A percentile compares a stretch with the other conserved stretches of the same genome.
Evolutionary conservation across 495 filamentous ascomycete species (phyloP).

Genomic region (Tuber brumale): DNA sequence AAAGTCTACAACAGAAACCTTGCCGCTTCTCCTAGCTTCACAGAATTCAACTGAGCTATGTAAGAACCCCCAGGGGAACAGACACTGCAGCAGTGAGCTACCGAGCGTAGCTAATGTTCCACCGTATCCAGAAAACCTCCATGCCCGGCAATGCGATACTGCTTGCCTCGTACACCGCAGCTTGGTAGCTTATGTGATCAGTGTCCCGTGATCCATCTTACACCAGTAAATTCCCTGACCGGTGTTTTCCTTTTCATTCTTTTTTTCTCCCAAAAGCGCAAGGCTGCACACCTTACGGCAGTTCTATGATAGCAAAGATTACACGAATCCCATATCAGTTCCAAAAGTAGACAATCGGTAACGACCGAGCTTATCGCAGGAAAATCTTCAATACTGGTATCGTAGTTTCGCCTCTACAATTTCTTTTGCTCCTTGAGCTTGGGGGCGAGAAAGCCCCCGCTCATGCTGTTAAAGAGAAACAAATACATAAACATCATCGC

Average conservation of each 20-base stretch:
- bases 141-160: too few relatives aligned
- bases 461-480: conserved; percentile 20
- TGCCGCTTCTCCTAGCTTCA: too few relatives aligned
- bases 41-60: too few relatives aligned
- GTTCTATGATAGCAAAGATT: not conserved
- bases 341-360: not conserved
- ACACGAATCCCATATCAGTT: not conserved
- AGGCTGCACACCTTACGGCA: not conserved
- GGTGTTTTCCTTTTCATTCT: not conserved
- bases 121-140: too few relatives aligned
- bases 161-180: too few relatives aligned
- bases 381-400: not conserved
- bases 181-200: not conserved
- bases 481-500: not conserved
- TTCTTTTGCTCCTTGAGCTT: conserved; percentile 8
- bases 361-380: not conserved
- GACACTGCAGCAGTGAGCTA: too few relatives aligned
- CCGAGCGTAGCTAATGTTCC: too few relatives aligned
- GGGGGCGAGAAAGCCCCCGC: conserved; percentile 2
- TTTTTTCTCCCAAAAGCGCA: not conserved
- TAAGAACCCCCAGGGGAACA: too few relatives aligned
- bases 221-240: too few relatives aligned
- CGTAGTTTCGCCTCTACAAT: not conserved
- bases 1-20: too few relatives aligned
- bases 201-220: too few relatives aligned